Base-by-base conservation (phyloP, 345 rosid species). In the Rhodamnia argentea region DNA sequence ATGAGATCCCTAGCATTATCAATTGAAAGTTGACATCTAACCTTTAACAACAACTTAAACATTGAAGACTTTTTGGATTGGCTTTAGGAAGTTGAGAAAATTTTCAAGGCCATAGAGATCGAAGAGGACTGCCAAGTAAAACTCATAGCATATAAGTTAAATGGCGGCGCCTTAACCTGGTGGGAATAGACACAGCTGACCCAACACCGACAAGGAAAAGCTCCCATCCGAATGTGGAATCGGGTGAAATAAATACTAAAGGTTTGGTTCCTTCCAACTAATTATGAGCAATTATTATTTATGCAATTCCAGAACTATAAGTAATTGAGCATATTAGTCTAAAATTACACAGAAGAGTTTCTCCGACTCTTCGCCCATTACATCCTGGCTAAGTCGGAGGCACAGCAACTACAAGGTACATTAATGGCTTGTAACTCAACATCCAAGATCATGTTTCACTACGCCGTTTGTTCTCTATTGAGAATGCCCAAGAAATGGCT, bases 241-340 rank as follows among this genome's bases (percentile, higher is more conserved):
- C 15, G 26, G 13, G 84, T 86, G 85, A 78, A 84, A 24, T 16
- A 81, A n/a, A 52, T 60, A 0, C 3, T 84, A n/a, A 37, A 27
- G 10, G 29, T 5, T 47, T 1, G 51, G 11, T 47, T 47, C 10
- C 51, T 47, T 2, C 85, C 52, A 9, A 14, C 20, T 23, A 23
- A 88, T 54, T 86, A 84, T 78, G 83, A 86, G 7, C 90, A 86
- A 20, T 10, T 16, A 2, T 15, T 86, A 11, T 84, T 42, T n/a
- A 83, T 84, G 5, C 55, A 58, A 7, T 78, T 55, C 18, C 52
- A 83, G 14, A 24, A 47, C 0, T 88, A 81, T 20, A 7, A 8
- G 15, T 44, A 85, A 7, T 37, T 86, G 6, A 40, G 52, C 1
- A 14, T 37, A 13, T 32, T 56, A 14, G 32, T 74, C 4, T 24